Evolutionary conservation across 768 basidiomycete genomes (phyloP), one percentile per base, ranked within the genome.

Genomic region (Auricularia heimuer): DNA sequence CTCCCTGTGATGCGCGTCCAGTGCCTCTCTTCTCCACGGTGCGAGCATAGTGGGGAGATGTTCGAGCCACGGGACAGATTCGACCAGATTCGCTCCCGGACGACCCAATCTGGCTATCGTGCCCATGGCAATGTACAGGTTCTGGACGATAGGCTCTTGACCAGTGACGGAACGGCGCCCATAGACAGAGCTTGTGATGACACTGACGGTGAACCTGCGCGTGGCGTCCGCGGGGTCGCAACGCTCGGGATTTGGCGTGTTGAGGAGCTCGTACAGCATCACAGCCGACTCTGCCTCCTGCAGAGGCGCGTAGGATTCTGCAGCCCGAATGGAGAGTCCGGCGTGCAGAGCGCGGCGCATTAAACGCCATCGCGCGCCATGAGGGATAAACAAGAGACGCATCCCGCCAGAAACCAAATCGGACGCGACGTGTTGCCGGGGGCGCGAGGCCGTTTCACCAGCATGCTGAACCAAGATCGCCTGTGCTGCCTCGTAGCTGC

Each of bases 1-100:
- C 67, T 87, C 86, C 62, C 86, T 84, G 3, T 68, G 69, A 67
- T 87, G 86, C 61, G 84, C 85, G 3, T 76, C 73, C 64, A 80
- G 77, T 8, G 89, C 75, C 65, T 85, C 80, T n/a, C 79, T 78
- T 3, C 84, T 73, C 67, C 87, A 87, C 24, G 84, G 84, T 1
- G 88, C 87, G 24, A 89, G 71, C 69, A 70, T 64, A 82, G 83
- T 56, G 71, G 73, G 21, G 80, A 67, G 64, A 77, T 67, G 21
- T 51, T 51, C 47, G 6, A 51, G 4, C 47, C 47, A 51, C 0
- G 80, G 78, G 63, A 71, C 75, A 24, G 56, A 70, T 51, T 81
- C 79, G 21, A 79, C 71, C 16, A 75, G 62, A 51, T 75, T 65
- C 14, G 72, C 71, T 14, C 79, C 79, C 4, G 76, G 77, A 1